Base-by-base conservation (phyloP, 371 early-diverging fungal genomes). In the Mucor plumbeus region DNA sequence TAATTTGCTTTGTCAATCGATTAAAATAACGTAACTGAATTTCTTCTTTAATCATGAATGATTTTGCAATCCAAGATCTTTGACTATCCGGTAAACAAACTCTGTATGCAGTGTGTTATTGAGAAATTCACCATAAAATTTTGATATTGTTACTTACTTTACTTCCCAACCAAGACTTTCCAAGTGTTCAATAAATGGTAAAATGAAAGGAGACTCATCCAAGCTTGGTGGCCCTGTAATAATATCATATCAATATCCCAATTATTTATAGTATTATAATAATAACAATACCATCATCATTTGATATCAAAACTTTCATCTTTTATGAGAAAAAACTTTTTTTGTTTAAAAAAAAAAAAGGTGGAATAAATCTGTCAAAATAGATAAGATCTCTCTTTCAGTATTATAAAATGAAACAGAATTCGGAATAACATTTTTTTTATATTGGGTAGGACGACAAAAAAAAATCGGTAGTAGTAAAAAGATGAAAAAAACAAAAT, bases 41-140 rank as follows among this genome's bases (percentile, higher is more conserved):
- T 17, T 76, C 76, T 26, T 82, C 78, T 44, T 77, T 82, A 60
- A 82, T 82, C 71, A 82, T 73, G 63, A 82, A 82, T 0, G 82
- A 75, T 59, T 79, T 82, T 31, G 79, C 71, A 33, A 82, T 78
- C 82, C 82, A 82, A n/a, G 80, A 79, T 53, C 79, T 82, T 72
- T 82, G 82, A 6, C 73, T 66, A 36, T 79, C 73, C 4, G 82
- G 82, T 33, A 82, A 65, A 44, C 74, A 75, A 7, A 79, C 82
- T 48, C 80, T 79, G 58, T 58, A 13, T 44, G 7, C 48, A 47
- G n/a, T 13, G 6, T 40, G 13, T 61, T 21, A 26, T 26, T 26
- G 26, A 26, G 26, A 26, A 1, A 26, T 26, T 26, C 3, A 26
- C 26, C 26, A 26, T 26, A 3, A 1, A 26, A 26, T 26, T 26